Evolutionary conservation across 129 eudicot genomes (phyloP).

Genomic region (Ambrosia trifida): DNA sequence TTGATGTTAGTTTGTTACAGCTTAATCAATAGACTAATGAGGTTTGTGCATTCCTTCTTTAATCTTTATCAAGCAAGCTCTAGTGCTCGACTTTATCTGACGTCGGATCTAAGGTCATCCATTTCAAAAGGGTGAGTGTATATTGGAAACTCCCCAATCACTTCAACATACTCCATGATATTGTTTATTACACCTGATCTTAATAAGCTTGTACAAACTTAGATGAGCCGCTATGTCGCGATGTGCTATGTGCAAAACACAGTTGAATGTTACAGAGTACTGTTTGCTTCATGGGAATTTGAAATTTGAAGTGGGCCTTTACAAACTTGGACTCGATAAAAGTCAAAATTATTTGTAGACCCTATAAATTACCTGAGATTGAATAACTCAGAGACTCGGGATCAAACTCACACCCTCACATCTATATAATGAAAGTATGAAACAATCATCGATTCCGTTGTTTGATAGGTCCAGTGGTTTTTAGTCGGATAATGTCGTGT

Average conservation of each 20-base stretch:
- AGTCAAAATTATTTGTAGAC: conserved; percentile 2
- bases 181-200: conserved; percentile 51
- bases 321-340: not conserved
- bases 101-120: too few relatives aligned
- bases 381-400: not conserved
- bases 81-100: too few relatives aligned
- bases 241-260: not conserved
- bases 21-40: too few relatives aligned
- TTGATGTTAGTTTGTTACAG: too few relatives aligned
- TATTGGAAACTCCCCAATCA: not conserved
- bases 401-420: too few relatives aligned
- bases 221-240: not conserved
- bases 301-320: not conserved
- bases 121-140: not conserved
- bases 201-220: conserved; percentile 23
- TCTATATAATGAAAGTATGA: too few relatives aligned
- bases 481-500: too few relatives aligned
- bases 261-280: not conserved
- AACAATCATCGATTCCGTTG: too few relatives aligned
- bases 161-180: conserved; percentile 54
- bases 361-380: conserved; percentile 15
- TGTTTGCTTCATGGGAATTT: not conserved
- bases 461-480: too few relatives aligned
- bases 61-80: too few relatives aligned
- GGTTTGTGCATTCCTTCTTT: too few relatives aligned